Evolutionary conservation across 1,284 basidiomycete genomes (phyloP).

Genomic region (Rhizoctonia solani): DNA sequence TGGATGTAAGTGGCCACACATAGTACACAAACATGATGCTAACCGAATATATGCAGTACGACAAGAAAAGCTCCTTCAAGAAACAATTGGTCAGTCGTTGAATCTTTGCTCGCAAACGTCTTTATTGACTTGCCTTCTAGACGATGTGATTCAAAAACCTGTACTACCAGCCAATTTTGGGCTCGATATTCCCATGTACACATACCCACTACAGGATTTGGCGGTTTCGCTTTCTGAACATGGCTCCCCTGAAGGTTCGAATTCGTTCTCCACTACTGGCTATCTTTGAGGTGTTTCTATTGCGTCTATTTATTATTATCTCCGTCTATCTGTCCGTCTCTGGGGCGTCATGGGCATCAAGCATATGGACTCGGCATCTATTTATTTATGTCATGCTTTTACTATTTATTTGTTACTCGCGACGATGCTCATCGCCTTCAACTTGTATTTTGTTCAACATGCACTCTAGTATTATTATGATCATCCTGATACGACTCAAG

Average conservation of each 20-base stretch:
- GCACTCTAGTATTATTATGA: constrained; percentile 25
- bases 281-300: constrained; percentile 25
- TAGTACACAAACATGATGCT: constrained; percentile 37
- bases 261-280: constrained; percentile 22
- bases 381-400: constrained; percentile 5
- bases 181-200: constrained; percentile 34
- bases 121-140: not conserved
- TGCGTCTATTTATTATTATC: constrained; percentile 32
- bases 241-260: constrained; percentile 30
- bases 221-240: constrained; percentile 27
- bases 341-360: constrained; percentile 29
- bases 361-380: constrained; percentile 28
- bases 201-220: constrained; percentile 30
- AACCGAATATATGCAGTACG: constrained; percentile 54
- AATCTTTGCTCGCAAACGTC: not conserved
- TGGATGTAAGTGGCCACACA: constrained; percentile 59
- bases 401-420: constrained; percentile 25
- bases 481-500: not conserved
- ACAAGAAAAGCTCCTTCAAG: constrained; percentile 78
- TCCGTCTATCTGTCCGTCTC: not conserved
- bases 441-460: constrained; percentile 15
- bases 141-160: constrained; percentile 34
- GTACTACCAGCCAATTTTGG: constrained; percentile 34
- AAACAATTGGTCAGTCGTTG: constrained; percentile 54
- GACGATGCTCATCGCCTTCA: constrained; percentile 30